These are phyloP conservation scores for Talaromyces sp. DNA, from an alignment of 2,329 filamentous ascomycete genomes.

Conservation along the genomic window DNA sequence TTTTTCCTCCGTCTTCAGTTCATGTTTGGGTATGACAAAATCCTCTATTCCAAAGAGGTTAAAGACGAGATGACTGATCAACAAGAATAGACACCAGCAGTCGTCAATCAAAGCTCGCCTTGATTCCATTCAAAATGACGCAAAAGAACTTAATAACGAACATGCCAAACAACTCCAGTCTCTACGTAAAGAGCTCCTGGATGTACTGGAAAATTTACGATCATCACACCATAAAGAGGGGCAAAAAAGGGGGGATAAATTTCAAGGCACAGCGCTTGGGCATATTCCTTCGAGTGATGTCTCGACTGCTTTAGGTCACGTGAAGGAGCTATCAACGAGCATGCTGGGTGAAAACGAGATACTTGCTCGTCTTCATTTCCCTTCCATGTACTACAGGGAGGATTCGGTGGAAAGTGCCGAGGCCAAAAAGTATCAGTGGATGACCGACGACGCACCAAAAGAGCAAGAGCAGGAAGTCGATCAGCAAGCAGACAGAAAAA, in stretches of 20 bases:
- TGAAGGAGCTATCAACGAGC: neutral
- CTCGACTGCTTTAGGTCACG: neutral
- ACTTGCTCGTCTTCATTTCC: no score
- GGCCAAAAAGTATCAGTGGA: no score
- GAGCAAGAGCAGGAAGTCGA: no score
- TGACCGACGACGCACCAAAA: no score
- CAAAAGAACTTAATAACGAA: neutral
- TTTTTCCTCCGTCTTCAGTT: constrained; percentile 15
- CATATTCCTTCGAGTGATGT: neutral
- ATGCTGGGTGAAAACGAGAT: no score
- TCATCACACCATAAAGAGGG: neutral
- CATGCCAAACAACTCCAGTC: neutral
- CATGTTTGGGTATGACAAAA: constrained; percentile 9
- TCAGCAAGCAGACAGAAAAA: no score
- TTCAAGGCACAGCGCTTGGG: neutral
- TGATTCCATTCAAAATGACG: neutral
- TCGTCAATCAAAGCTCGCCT: neutral
- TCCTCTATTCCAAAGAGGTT: neutral
- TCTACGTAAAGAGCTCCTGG: neutral
- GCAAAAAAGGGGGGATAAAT: neutral
- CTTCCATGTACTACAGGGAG: no score
- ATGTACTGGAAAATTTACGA: neutral
- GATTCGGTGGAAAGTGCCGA: no score
- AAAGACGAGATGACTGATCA: neutral
- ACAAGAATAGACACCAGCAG: constrained; percentile 2